Evolutionary conservation across 768 basidiomycete genomes (phyloP).

Genomic region (Pisolithus marmoratus): DNA sequence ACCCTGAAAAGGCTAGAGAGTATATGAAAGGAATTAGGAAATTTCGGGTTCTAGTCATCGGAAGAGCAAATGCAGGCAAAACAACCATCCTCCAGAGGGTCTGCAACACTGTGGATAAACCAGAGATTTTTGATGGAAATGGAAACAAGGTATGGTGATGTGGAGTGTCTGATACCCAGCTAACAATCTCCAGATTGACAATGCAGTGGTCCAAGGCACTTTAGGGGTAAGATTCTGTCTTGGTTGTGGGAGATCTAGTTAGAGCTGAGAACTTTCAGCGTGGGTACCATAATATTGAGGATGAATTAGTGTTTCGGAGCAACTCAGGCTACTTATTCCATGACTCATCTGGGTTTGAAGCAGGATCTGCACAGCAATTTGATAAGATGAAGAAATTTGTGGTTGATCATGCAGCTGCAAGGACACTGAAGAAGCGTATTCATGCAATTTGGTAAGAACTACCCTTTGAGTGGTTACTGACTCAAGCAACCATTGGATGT

Average conservation of each 20-base stretch:
- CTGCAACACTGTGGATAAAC: slow-evolving; percentile 30
- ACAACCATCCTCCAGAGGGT: slow-evolving; percentile 36
- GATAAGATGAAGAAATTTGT: slow-evolving; percentile 29
- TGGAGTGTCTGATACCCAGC: not conserved
- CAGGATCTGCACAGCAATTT: slow-evolving; percentile 27
- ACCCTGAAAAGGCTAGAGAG: not conserved
- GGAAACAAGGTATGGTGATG: slow-evolving; percentile 14
- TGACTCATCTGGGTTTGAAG: slow-evolving; percentile 37
- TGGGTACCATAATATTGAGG: slow-evolving; percentile 31
- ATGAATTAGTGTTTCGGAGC: slow-evolving; percentile 25
- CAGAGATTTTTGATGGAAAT: slow-evolving; percentile 17
- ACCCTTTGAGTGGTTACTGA: not conserved
- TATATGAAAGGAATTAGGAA: not conserved
- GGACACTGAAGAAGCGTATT: slow-evolving; percentile 20
- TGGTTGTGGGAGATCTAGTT: not conserved
- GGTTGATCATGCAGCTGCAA: slow-evolving; percentile 10
- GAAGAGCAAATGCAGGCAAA: slow-evolving; percentile 36
- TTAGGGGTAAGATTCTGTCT: not conserved
- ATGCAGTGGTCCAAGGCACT: not conserved
- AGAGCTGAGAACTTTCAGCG: not conserved
- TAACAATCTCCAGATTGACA: slow-evolving; percentile 1
- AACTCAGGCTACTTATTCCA: slow-evolving; percentile 34
- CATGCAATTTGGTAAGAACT: slow-evolving; percentile 35
- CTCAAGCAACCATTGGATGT: not conserved
- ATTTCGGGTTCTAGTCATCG: slow-evolving; percentile 37